These are phyloP conservation scores for Carex cristatella DNA, from an alignment of 176 grass and related monocot genomes.

Conservation along the genomic window DNA sequence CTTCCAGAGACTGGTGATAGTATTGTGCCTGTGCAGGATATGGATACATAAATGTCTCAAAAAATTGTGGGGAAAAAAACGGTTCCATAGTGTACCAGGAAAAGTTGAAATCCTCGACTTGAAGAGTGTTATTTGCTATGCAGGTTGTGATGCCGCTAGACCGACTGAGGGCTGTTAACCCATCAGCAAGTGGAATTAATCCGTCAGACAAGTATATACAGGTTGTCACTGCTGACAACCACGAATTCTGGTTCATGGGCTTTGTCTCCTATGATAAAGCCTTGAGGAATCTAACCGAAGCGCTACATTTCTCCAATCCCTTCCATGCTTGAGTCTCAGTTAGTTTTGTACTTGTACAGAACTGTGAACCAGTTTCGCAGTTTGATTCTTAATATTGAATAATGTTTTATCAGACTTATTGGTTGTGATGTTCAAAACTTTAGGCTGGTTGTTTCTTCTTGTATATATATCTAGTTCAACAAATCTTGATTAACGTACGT, in stretches of 20 bases:
- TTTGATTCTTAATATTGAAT: conserved; percentile 12
- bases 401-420: conserved; percentile 16
- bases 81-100: background rate
- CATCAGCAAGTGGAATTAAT: conserved; percentile 47
- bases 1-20: background rate
- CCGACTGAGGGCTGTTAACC: conserved; percentile 46
- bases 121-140: background rate
- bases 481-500: background rate
- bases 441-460: background rate
- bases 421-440: background rate
- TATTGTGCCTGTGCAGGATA: background rate
- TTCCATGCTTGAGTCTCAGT: background rate
- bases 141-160: conserved; percentile 63
- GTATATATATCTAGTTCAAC: background rate
- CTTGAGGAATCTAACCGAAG: conserved; percentile 50
- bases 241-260: conserved; percentile 96
- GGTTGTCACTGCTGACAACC: conserved; percentile 43
- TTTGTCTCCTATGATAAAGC: conserved; percentile 90
- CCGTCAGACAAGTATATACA: conserved; percentile 72
- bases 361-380: background rate
- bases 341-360: background rate
- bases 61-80: background rate
- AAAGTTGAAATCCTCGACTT: background rate
- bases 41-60: background rate
- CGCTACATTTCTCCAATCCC: conserved; percentile 29